These are phyloP conservation scores for Mortierella sp. DNA, from an alignment of 371 early-diverging fungal species.

Conservation along the genomic window DNA sequence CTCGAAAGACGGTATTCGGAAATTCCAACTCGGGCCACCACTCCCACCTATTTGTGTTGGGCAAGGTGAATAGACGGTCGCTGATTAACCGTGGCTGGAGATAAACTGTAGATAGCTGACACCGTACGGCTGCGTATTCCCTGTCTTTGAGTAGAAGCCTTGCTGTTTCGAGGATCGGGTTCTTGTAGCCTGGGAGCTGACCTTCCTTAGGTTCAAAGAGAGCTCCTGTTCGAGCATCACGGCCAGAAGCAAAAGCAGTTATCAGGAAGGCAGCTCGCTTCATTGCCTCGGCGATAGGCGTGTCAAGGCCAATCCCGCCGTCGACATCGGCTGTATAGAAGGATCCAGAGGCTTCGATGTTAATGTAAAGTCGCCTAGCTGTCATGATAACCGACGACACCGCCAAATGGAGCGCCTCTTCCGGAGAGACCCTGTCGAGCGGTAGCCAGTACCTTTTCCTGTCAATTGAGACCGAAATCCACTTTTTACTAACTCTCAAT, in stretches of 20 bases:
- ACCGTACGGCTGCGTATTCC: no score
- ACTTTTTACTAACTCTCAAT: no score
- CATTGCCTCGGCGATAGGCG: background rate
- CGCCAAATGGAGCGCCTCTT: background rate
- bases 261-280: background rate
- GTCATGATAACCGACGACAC: background rate
- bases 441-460: background rate
- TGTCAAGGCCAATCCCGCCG: background rate
- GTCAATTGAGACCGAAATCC: no score
- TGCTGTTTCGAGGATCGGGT: no score
- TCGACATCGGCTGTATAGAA: background rate
- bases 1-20: no score
- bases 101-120: no score
- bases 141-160: no score
- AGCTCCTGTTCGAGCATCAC: background rate
- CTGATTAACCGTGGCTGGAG: no score
- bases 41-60: no score
- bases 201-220: conserved; percentile 4
- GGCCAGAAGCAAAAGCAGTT: background rate
- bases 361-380: background rate
- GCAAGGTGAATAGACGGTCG: no score
- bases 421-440: background rate
- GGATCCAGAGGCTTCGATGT: background rate
- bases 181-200: no score
- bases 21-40: no score